Evolutionary conservation across 2,329 filamentous ascomycete genomes (phyloP), one percentile per base, ranked within the genome.

Genomic region (Fusarium sp.): DNA sequence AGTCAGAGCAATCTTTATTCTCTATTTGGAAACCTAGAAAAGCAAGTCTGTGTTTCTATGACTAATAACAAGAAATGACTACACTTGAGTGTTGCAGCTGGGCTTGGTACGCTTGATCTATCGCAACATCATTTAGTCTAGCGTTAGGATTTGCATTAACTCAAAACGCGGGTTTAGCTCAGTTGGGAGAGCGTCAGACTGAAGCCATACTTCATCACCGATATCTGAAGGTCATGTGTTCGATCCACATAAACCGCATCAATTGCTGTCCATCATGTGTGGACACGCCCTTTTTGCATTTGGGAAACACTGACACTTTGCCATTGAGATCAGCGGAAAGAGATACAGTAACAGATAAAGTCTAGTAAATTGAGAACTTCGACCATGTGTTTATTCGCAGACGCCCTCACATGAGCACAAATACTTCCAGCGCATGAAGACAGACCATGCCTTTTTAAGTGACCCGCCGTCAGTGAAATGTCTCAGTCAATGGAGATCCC

Each of bases 151-250:
- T 28, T 41, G 28, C 46, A 7, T 2, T 3, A 14, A 35, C 15
- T 1, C n/a, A 17, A 37, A 8, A 37, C 9, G 61, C 61, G 61
- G 61, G 61, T 64, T 64, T 64, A 64, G 61, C 61, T 64, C 61
- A 64, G 61, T 64, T 64, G 61, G 61, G 61, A 64, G 61, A 64
- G 61, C 61, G 61, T 64, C 61, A 64, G 61, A 64, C 61, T 64
- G 61, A 64, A 64, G 61, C 11, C 30, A 39, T 44, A 64, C 61
- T 64, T 64, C 61, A 64, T 26, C 37, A 62, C 5, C 22, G 61
- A 33, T 52, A 64, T 64, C 61, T 64, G 61, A 64, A 64, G 61
- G 61, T 64, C 61, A 13, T 64, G 61, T 64, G 61, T 64, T 64
- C 61, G 61, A 64, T 64, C 61, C 61, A 64, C 61, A 64, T 13